Evolutionary conservation across 2,329 filamentous ascomycete genomes (phyloP), one percentile per base, ranked within the genome.

Genomic region (Cercospora brassicicola): DNA sequence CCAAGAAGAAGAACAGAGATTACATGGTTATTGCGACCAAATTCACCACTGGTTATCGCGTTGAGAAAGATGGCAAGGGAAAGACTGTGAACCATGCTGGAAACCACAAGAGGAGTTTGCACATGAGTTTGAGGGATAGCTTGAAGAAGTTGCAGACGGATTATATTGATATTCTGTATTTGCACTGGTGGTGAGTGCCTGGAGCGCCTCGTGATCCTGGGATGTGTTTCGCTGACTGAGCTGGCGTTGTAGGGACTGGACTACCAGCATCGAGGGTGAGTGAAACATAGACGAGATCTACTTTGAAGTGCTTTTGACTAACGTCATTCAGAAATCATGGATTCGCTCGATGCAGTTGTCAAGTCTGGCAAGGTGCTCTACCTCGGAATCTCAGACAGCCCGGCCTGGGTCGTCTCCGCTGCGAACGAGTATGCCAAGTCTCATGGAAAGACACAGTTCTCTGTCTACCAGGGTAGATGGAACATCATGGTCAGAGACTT

Each of bases 51-150:
- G 69, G 69, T 48, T 79, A 76, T 69, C 68, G 69, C 4, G 65
- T 68, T 9, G 72, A 73, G 62, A 66, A 70, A 13, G 67, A 71
- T 10, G 75, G 74, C 64, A 76, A 77, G 66, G 89, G 89, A 1
- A 90, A 89, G 73, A 84, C 86, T 18, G 81, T 85, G 51, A 91
- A 91, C 79, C 83, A 78, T 64, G 73, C 69, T 15, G 89, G 89
- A 3, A 91, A 90, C 74, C 84, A 87, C 55, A 82, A 85, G 64
- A 90, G 90, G 78, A 88, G 84, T 66, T 75, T 91, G 45, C 83
- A 84, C 53, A 86, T 79, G 81, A 88, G 68, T 82, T 63, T 79
- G 8, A 66, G 73, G 9, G 76, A 75, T 56, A 74, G 71, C 5
- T 63, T 79, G 67, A 76, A 76, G 67, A 90, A 88, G 79, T 82